Conservation (phyloP, 257 asterid species). For the Parsonsia alboflavescens region DNA sequence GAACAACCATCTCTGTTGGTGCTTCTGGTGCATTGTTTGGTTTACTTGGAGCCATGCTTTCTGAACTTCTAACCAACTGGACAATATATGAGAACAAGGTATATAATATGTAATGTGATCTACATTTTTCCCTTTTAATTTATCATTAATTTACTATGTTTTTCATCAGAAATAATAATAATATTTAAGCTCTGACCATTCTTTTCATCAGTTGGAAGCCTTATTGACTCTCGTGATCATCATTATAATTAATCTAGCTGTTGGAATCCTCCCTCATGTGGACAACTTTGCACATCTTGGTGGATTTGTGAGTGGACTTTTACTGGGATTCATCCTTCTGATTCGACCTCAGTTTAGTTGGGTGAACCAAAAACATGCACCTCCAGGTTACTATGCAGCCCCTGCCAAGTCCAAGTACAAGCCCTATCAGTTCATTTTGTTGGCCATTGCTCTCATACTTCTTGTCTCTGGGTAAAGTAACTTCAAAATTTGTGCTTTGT, state of each 20-base stretch:
- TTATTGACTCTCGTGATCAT: constrained; percentile 54
- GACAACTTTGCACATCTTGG: constrained; percentile 97
- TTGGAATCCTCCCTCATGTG: constrained; percentile 94
- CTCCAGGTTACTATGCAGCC: constrained; percentile 27
- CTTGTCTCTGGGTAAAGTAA: constrained; percentile 43
- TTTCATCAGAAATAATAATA: neutral
- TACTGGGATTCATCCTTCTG: constrained; percentile 72
- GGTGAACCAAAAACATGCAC: constrained; percentile 34
- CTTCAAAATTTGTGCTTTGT: too few species aligned
- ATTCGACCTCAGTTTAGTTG: constrained; percentile 83
- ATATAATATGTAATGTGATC: neutral
- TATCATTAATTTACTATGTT: neutral
- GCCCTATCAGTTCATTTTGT: constrained; percentile 46
- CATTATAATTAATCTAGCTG: constrained; percentile 64
- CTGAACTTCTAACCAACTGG: constrained; percentile 82
- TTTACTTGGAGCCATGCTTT: constrained; percentile 83
- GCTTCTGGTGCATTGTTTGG: constrained; percentile 95
- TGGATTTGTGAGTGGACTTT: constrained; percentile 73
- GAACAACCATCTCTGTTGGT: constrained; percentile 66
- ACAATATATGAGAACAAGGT: constrained; percentile 83
- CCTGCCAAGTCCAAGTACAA: constrained; percentile 64
- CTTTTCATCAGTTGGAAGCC: constrained; percentile 48
- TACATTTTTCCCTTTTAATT: too few species aligned
- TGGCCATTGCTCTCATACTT: constrained; percentile 34
- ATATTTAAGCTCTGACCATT: neutral